phyloP scores from a whole-genome alignment of 495 filamentous ascomycete species.

The Daldinia caldariorum region DNA sequence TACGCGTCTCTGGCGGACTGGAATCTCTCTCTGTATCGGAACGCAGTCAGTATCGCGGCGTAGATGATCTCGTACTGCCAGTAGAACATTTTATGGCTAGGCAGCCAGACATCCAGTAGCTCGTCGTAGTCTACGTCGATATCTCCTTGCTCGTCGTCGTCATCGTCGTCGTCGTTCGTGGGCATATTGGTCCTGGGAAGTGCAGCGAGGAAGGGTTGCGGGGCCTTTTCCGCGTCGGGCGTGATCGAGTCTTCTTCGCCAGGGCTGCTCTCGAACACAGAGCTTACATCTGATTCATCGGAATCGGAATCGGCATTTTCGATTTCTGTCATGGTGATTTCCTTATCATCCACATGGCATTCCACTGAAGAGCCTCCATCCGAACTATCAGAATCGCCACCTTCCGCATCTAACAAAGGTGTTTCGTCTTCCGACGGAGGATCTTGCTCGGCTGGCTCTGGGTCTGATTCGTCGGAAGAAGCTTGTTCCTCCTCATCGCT shows the following conservation, averaged over 20 bases:
- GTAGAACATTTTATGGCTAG: conserved; percentile 16
- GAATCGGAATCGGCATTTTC: not conserved
- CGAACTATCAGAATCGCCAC: not conserved
- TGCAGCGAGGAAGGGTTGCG: not conserved
- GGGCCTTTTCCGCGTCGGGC: not conserved
- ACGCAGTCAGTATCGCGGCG: conserved; percentile 6
- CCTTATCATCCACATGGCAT: not conserved
- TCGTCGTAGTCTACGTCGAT: not conserved
- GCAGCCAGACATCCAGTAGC: conserved; percentile 10
- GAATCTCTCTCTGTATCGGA: conserved; percentile 15
- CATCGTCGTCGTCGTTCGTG: not conserved
- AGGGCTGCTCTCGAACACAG: not conserved
- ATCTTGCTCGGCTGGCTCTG: not conserved
- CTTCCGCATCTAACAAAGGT: not conserved
- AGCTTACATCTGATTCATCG: not conserved
- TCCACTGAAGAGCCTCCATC: not conserved
- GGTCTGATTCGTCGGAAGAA: not conserved
- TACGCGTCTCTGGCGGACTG: conserved; percentile 13
- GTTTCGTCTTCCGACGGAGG: not conserved
- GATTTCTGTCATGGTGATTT: not conserved
- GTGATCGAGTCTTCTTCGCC: not conserved
- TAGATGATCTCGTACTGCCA: conserved; percentile 34
- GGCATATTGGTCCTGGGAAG: not conserved
- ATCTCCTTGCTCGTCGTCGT: not conserved
- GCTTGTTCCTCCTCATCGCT: not conserved